A percentile compares a stretch with the other conserved stretches of the same genome.
Conservation (phyloP, 768 basidiomycete genomes). For the Kwoniella dendrophila region DNA sequence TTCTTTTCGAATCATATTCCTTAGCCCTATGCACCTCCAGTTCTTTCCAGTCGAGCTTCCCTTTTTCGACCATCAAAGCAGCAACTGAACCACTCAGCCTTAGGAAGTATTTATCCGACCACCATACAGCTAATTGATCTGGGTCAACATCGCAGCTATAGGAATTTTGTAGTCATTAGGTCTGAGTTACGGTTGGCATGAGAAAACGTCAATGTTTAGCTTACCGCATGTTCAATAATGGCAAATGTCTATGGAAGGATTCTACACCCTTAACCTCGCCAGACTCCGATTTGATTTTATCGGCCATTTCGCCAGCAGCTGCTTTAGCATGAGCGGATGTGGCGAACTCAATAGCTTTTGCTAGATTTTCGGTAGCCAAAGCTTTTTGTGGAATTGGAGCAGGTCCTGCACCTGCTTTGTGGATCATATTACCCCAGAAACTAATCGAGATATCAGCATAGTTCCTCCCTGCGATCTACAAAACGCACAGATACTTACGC, state of each 20-base stretch:
- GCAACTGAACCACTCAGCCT: constrained; percentile 64
- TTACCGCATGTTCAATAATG: constrained; percentile 65
- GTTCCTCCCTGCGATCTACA: background rate
- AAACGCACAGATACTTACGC: constrained; percentile 31
- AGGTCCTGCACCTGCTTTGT: constrained; percentile 67
- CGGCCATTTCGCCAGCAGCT: constrained; percentile 62
- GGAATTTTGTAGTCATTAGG: background rate
- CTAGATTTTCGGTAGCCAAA: constrained; percentile 61
- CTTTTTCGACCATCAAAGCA: constrained; percentile 60
- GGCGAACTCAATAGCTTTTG: constrained; percentile 63
- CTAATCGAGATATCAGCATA: constrained; percentile 11
- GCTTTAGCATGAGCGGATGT: constrained; percentile 60
- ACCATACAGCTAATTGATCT: constrained; percentile 64
- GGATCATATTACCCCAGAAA: constrained; percentile 65
- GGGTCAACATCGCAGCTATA: constrained; percentile 64
- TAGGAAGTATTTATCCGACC: constrained; percentile 60
- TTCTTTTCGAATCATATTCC: constrained; percentile 59
- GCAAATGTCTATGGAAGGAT: constrained; percentile 66
- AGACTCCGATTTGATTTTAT: constrained; percentile 61
- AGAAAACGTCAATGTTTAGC: too few species aligned
- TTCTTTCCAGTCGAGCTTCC: constrained; percentile 58
- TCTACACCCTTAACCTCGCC: constrained; percentile 57
- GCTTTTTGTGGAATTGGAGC: constrained; percentile 64
- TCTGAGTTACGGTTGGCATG: background rate
- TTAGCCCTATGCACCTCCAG: constrained; percentile 62